Evolutionary conservation across 1,139 yeast genomes (phyloP).

Genomic region (Saccharomyces hybrid): DNA sequence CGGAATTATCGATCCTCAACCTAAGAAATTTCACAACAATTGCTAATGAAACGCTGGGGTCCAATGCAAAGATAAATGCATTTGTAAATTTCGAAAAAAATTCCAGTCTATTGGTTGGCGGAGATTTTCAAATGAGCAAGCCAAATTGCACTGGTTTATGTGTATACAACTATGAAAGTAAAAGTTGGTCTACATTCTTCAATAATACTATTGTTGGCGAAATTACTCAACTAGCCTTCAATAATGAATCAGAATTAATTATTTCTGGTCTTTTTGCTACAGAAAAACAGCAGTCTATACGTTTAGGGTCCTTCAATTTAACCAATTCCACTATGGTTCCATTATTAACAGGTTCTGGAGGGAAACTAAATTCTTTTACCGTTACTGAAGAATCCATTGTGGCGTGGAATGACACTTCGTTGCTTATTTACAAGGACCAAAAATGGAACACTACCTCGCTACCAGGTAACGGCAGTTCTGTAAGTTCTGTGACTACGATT

Average conservation of each 20-base stretch:
- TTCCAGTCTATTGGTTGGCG: conserved; percentile 61
- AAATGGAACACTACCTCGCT: conserved; percentile 13
- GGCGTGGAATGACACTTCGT: conserved; percentile 17
- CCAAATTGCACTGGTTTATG: conserved; percentile 59
- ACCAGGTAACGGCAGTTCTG: conserved; percentile 7
- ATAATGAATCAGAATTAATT: conserved; percentile 44
- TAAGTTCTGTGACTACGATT: conserved; percentile 1
- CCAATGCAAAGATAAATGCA: conserved; percentile 40
- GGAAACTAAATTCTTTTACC: conserved; percentile 12
- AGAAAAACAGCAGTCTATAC: conserved; percentile 9
- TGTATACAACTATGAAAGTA: conserved; percentile 50
- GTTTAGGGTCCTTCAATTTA: conserved; percentile 18
- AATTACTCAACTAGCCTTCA: conserved; percentile 49
- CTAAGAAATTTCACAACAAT: conserved; percentile 16
- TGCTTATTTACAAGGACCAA: conserved; percentile 8
- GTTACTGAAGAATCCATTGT: conserved; percentile 10
- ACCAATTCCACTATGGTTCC: conserved; percentile 6
- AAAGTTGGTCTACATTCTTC: conserved; percentile 45
- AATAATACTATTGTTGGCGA: conserved; percentile 44
- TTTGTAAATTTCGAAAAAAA: conserved; percentile 47
- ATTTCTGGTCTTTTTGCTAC: conserved; percentile 51
- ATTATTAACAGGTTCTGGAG: conserved; percentile 8
- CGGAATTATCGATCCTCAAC: conserved; percentile 18
- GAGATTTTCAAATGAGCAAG: conserved; percentile 60
- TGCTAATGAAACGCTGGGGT: conserved; percentile 21